Evolutionary conservation across 116 monocot genomes (phyloP), one percentile per base, ranked within the genome.

Genomic region (Phalaenopsis hybrid): DNA sequence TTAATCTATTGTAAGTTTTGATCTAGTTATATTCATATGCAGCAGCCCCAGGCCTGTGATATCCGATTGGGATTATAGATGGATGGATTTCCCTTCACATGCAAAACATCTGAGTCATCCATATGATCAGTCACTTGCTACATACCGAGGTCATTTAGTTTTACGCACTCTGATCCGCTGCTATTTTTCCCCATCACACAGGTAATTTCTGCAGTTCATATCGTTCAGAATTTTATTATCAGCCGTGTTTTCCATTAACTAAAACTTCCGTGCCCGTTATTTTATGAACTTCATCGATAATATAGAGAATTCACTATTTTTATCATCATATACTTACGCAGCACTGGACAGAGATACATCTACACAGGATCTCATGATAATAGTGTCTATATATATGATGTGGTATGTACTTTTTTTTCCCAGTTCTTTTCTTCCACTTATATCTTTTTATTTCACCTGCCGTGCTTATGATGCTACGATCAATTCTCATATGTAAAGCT

Each of bases 331-430:
- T 84, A 4, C 55, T 73, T 16, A 82, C 88, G 9, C 92, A 98
- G 98, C 89, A 98, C 98, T 8, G 98, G 98, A 59, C 98, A 95
- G 89, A 91, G 78, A 78, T 98, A 93, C 87, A 95, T 98, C 82
- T 98, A 98, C 61, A 98, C 98, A 33, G 98, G 98, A 87, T 98
- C 98, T 0, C 81, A 84, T 74, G 98, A 95, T 77, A 79, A 84
- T 5, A 89, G 77, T 57, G 92, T 98, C 63, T 92, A 95, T 79
- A 92, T 98, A 13, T 98, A 98, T 79, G 92, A 98, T 80, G 85
- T 95, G 89, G 98, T 98, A 89, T 70, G 90, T 8, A 37, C 8
- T 7, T 75, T 9, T n/a, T 75, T 2, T 77, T 18, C n/a, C 6
- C 25, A 43, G 16, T 46, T 20, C 74, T 2, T 13, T 46, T 75